Evolutionary conservation across 1,284 basidiomycete species (phyloP), one percentile per base, ranked within the genome.

Genomic region (Irpex lacteus): DNA sequence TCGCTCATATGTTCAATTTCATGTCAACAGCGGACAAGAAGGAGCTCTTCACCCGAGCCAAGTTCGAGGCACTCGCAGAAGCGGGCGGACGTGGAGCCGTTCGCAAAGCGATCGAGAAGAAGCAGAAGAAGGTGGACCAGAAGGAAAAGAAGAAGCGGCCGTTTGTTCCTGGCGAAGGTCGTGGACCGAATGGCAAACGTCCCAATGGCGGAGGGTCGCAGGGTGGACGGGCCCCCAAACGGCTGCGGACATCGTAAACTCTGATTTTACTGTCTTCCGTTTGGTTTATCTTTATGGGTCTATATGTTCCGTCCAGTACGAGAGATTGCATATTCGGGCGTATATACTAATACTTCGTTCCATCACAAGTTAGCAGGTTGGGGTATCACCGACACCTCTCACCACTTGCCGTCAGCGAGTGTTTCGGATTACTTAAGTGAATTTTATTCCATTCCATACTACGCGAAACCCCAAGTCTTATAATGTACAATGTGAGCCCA

Each of bases 131-230:
- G 81, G 80, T 91, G 21, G 84, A 85, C 37, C 92, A 94, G 75
- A 96, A 94, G 77, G 96, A 98, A 81, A 97, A 96, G 78, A 92
- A 87, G 74, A 88, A 84, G 62, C 79, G 92, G 65, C 95, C 95
- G 8, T 89, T 88, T 73, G 76, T 81, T 55, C 60, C 69, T 60
- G 64, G 62, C 2, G 63, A 61, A 38, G 60, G 15, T 52, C 50
- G 50, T 18, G 50, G 50, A 19, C 50, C 15, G 1, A 61, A 47
- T 37, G 63, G 54, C 21, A 56, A 55, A 26, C 55, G 54, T 19
- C 59, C 57, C 55, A 44, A 49, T 52, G 26, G 19, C 3, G 18
- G 18, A 4, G 26, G 34, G 40, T 52, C n/a, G 44, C 59, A 13
- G 7, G 26, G 47, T 8, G 15, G 40, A 32, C 59, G 65, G 49